Evolutionary conservation across 768 basidiomycete genomes (phyloP), one percentile per base, ranked within the genome.

Genomic region (Collybia mongolica): DNA sequence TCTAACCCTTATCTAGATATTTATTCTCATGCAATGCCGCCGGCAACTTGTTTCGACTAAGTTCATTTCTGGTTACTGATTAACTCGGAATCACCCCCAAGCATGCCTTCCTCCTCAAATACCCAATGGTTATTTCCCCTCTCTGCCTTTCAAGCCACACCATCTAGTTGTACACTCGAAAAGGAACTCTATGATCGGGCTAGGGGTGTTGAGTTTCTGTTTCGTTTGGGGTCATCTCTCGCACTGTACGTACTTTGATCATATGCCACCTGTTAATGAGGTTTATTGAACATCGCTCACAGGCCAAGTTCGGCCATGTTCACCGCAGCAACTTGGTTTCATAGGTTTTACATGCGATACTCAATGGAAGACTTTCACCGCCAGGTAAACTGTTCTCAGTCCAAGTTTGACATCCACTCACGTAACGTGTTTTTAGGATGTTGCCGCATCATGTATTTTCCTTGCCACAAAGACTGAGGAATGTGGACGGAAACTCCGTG

Each of bases 401-500:
- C 24, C 20, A 12, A 36, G 38, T 28, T 3, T 44, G 9, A 42
- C 19, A 54, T 51, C 36, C 48, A 40, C 54, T 32, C 44, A 46
- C 47, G 37, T 54, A 23, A 48, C 54, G 42, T 45, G 42, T 23
- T 32, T 52, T 43, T 54, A 93, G 91, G 85, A 90, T 56, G 84
- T 91, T 37, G 90, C 92, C 23, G 90, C 88, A 11, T 77, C 91
- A 3, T 93, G 90, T 64, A 82, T 93, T 53, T 93, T 93, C 60
- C 77, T 93, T 51, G 88, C 91, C 0, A 91, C 91, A n/a, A 93
- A 93, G 66, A 93, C 90, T 1, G 91, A 93, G 64, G 91, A 93
- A 67, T 92, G 88, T 57, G 88, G 88, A 28, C 75, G 91, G 45
- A 93, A 93, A 62, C 77, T 93, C 12, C 77, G 86, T n/a, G 91